A percentile compares a stretch with the other conserved stretches of the same genome.
Conservation (phyloP, 148 eudicot species). For the Mesembryanthemum crystallinum region DNA sequence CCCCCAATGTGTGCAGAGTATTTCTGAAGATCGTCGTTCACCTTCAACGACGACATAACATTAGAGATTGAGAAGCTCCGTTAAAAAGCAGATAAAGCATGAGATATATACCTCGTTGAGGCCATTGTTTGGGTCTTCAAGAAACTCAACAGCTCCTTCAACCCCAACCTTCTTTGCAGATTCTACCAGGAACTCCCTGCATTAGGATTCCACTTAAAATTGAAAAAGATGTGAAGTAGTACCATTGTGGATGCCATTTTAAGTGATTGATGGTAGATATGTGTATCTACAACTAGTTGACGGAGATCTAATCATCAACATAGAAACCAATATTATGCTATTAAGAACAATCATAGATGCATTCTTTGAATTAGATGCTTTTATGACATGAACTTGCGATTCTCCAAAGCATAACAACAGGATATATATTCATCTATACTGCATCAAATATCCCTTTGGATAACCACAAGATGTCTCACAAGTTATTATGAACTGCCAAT, state of each 20-base stretch:
- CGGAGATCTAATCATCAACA: background rate
- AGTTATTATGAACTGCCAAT: too few relatives aligned
- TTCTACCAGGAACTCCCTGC: conserved; percentile 71
- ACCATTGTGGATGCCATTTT: too few relatives aligned
- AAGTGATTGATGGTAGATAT: too few relatives aligned
- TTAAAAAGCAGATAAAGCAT: background rate
- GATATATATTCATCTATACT: too few relatives aligned
- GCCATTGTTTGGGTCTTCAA: conserved; percentile 66
- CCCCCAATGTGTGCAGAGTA: conserved; percentile 50
- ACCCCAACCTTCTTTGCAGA: conserved; percentile 67
- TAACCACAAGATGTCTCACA: too few relatives aligned
- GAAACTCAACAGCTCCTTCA: conserved; percentile 83
- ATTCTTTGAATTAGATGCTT: too few relatives aligned
- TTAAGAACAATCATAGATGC: too few relatives aligned
- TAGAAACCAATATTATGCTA: background rate
- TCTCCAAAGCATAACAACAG: too few relatives aligned
- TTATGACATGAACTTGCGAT: too few relatives aligned
- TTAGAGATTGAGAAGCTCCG: background rate
- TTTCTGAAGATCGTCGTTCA: conserved; percentile 60
- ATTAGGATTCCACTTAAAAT: background rate
- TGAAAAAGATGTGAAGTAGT: too few relatives aligned
- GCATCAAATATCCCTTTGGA: too few relatives aligned
- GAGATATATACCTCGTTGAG: conserved; percentile 62
- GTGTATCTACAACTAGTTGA: too few relatives aligned
- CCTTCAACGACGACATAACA: conserved; percentile 37